These are phyloP conservation scores for Pleurotus djamor DNA, from an alignment of 768 basidiomycete species.

Conservation along the genomic window DNA sequence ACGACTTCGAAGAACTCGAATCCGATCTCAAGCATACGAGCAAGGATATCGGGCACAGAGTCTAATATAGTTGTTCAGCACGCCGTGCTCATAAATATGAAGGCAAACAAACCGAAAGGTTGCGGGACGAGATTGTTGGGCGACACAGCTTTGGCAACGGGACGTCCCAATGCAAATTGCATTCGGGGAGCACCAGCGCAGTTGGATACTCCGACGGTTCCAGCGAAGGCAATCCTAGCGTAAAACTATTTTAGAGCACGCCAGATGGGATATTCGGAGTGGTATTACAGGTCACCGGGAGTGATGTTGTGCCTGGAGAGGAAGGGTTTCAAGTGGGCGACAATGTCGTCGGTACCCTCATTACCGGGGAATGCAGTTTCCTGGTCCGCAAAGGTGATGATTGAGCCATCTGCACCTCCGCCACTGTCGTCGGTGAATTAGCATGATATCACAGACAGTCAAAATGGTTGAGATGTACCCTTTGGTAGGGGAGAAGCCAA, in stretches of 20 bases:
- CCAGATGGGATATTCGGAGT: background rate
- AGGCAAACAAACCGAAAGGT: conserved; percentile 14
- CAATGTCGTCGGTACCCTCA: conserved; percentile 38
- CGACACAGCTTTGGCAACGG: conserved; percentile 25
- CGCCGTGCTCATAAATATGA: background rate
- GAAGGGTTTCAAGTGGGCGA: conserved; percentile 31
- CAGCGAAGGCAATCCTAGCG: conserved; percentile 42
- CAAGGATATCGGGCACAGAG: background rate
- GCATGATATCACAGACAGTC: background rate
- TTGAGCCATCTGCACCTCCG: conserved; percentile 50
- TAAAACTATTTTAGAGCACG: background rate
- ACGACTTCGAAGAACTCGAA: conserved; percentile 32
- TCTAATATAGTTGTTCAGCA: background rate
- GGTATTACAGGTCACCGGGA: conserved; percentile 43
- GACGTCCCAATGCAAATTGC: conserved; percentile 37
- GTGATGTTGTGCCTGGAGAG: conserved; percentile 30
- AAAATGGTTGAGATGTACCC: conserved; percentile 9
- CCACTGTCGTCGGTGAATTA: conserved; percentile 18
- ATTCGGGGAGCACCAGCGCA: conserved; percentile 43
- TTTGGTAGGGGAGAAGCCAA: conserved; percentile 32
- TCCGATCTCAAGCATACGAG: conserved; percentile 29
- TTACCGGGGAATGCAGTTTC: conserved; percentile 43
- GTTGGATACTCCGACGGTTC: conserved; percentile 36
- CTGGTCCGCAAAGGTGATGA: conserved; percentile 39
- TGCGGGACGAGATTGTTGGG: conserved; percentile 26